Conservation (phyloP, 495 filamentous ascomycete species). For the Monascus purpureus region DNA sequence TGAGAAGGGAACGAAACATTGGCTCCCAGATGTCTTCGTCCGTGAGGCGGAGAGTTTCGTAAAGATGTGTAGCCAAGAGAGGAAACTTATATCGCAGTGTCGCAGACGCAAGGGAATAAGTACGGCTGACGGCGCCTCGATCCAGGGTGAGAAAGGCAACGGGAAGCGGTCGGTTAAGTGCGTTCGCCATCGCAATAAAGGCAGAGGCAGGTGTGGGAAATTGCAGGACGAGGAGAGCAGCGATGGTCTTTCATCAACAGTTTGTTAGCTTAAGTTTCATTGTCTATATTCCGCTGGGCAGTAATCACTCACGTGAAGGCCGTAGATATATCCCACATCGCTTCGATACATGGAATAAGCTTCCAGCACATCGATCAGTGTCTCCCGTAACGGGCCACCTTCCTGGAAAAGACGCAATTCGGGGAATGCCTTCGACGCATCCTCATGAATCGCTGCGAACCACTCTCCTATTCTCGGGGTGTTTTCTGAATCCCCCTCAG, state of each 20-base stretch:
- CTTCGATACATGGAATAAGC: slow-evolving; percentile 90
- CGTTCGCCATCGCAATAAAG: slow-evolving; percentile 77
- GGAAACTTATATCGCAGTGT: slow-evolving; percentile 61
- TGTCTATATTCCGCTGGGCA: too few relatives aligned
- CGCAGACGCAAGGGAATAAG: slow-evolving; percentile 56
- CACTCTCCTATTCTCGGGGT: slow-evolving; percentile 38
- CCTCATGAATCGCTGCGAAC: slow-evolving; percentile 55
- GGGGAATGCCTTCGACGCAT: slow-evolving; percentile 58
- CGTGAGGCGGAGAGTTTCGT: slow-evolving; percentile 27
- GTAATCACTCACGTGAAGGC: slow-evolving; percentile 56
- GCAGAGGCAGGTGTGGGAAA: slow-evolving; percentile 54
- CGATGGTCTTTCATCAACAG: slow-evolving; percentile 45
- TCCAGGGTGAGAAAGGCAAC: slow-evolving; percentile 79
- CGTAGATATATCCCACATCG: slow-evolving; percentile 82
- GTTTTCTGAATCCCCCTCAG: slow-evolving; percentile 33
- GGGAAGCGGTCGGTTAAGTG: slow-evolving; percentile 77
- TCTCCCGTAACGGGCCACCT: slow-evolving; percentile 59
- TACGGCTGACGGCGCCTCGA: slow-evolving; percentile 51
- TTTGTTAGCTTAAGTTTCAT: too few relatives aligned
- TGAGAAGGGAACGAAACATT: slow-evolving; percentile 45
- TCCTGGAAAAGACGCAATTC: slow-evolving; percentile 76
- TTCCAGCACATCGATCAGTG: slow-evolving; percentile 64
- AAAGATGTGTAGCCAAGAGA: slow-evolving; percentile 54
- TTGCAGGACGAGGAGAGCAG: slow-evolving; percentile 75
- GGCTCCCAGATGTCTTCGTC: slow-evolving; percentile 40